A percentile compares a stretch with the other conserved stretches of the same genome.
These are phyloP conservation scores for Salix brachista DNA, from an alignment of 345 rosid genomes.

Conservation along the genomic window DNA sequence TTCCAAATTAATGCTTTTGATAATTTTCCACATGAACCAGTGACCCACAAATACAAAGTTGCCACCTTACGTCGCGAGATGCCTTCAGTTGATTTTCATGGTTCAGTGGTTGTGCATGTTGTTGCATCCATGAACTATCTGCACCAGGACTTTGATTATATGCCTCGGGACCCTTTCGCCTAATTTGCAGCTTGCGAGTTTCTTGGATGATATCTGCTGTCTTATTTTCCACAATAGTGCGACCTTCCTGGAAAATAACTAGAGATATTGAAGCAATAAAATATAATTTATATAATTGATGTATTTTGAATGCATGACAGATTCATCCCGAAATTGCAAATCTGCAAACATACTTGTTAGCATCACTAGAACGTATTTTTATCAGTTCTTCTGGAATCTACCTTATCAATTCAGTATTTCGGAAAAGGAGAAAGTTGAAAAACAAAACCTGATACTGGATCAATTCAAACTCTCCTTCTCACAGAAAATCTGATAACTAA, in stretches of 20 bases:
- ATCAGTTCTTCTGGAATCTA: not conserved
- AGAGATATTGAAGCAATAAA: not conserved
- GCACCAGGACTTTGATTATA: slow-evolving; percentile 35
- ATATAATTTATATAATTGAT: not conserved
- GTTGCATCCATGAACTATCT: slow-evolving; percentile 49
- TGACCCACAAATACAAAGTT: slow-evolving; percentile 43
- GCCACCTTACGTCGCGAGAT: slow-evolving; percentile 99
- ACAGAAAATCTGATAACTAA: not conserved
- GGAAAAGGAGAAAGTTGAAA: not conserved
- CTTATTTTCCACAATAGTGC: slow-evolving; percentile 70
- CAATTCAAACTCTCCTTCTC: not conserved
- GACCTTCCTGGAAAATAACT: slow-evolving; percentile 63
- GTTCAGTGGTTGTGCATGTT: slow-evolving; percentile 42
- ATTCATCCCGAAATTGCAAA: not conserved
- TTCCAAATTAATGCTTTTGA: not conserved
- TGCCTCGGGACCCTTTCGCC: slow-evolving; percentile 57
- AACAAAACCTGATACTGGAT: not conserved
- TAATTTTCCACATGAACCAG: slow-evolving; percentile 24
- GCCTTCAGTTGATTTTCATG: slow-evolving; percentile 94
- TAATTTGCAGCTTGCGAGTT: slow-evolving; percentile 63
- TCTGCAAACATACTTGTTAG: not conserved
- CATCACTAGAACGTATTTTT: not conserved
- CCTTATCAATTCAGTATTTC: not conserved
- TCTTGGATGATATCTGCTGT: slow-evolving; percentile 73
- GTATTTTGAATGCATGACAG: not conserved